Percentiles rank a stretch among this genome's conserved stretches.
Conservation (phyloP, 2,329 filamentous ascomycete genomes). For the Ceratocystis albifundus region DNA sequence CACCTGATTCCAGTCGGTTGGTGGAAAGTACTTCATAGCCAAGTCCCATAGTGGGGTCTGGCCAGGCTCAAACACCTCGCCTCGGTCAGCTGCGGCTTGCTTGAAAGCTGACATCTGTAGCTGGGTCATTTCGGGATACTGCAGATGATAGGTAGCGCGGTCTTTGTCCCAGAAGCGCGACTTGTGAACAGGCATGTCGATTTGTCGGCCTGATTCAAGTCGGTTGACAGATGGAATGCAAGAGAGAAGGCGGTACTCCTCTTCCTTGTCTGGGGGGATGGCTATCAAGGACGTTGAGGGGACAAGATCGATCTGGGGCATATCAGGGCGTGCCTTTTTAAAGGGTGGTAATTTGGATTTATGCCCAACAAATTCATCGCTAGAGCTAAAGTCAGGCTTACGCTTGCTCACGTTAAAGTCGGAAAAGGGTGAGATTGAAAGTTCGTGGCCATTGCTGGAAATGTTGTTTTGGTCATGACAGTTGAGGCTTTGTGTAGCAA, state of each 20-base stretch:
- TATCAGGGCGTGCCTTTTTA: slow-evolving; percentile 45
- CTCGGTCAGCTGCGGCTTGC: slow-evolving; percentile 38
- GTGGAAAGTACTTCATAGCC: slow-evolving; percentile 49
- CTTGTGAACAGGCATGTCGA: slow-evolving; percentile 47
- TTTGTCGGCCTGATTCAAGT: slow-evolving; percentile 43
- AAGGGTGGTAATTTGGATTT: slow-evolving; percentile 30
- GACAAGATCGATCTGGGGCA: not conserved
- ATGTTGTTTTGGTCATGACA: slow-evolving; percentile 15
- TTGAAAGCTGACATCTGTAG: slow-evolving; percentile 46
- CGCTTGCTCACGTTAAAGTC: slow-evolving; percentile 44
- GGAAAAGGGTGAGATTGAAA: slow-evolving; percentile 5
- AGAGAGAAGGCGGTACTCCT: slow-evolving; percentile 39
- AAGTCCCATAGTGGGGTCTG: slow-evolving; percentile 43
- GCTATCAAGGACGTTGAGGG: not conserved
- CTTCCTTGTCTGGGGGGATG: slow-evolving; percentile 31
- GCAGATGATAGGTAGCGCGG: slow-evolving; percentile 45
- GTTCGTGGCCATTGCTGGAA: not conserved
- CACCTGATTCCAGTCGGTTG: slow-evolving; percentile 29
- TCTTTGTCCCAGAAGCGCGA: slow-evolving; percentile 48
- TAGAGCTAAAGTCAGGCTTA: slow-evolving; percentile 41
- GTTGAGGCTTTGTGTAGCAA: slow-evolving; percentile 44
- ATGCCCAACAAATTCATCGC: slow-evolving; percentile 39
- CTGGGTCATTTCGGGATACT: slow-evolving; percentile 53
- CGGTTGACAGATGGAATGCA: slow-evolving; percentile 40
- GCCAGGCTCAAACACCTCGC: slow-evolving; percentile 44